These are phyloP conservation scores for Alternaria conjuncta DNA, from an alignment of 2,329 filamentous ascomycete genomes.

Conservation along the genomic window DNA sequence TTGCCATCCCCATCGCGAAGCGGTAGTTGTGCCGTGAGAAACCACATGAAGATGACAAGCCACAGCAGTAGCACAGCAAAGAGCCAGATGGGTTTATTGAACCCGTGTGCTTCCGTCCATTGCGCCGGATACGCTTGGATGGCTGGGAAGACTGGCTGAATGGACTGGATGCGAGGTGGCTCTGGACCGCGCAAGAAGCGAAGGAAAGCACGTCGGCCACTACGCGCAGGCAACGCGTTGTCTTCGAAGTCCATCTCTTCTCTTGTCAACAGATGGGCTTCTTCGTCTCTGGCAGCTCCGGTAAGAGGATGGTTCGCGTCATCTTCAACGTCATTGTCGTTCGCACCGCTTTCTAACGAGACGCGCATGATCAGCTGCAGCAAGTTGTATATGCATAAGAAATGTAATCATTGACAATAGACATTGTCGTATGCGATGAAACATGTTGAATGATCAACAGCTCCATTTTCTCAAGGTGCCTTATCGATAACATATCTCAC, in stretches of 20 bases:
- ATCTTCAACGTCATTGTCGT: conserved; percentile 4
- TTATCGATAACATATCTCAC: conserved; percentile 4
- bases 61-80: conserved; percentile 66
- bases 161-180: conserved; percentile 52
- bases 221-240: conserved; percentile 4
- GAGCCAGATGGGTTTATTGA: conserved; percentile 61
- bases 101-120: conserved; percentile 57
- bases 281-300: conserved; percentile 28
- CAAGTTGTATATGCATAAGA: neutral
- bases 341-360: neutral
- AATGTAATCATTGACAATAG: neutral
- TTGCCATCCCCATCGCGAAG: conserved; percentile 66
- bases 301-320: conserved; percentile 12
- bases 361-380: conserved; percentile 3
- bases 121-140: conserved; percentile 70
- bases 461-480: neutral
- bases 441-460: neutral
- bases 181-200: conserved; percentile 53
- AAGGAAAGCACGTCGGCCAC: conserved; percentile 10
- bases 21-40: conserved; percentile 67
- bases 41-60: conserved; percentile 70
- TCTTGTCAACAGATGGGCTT: conserved; percentile 33
- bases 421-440: neutral
- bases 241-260: conserved; percentile 40
- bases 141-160: conserved; percentile 63